These are phyloP conservation scores for Fusarium oxysporum DNA, from an alignment of 2,329 filamentous ascomycete genomes.

Conservation along the genomic window DNA sequence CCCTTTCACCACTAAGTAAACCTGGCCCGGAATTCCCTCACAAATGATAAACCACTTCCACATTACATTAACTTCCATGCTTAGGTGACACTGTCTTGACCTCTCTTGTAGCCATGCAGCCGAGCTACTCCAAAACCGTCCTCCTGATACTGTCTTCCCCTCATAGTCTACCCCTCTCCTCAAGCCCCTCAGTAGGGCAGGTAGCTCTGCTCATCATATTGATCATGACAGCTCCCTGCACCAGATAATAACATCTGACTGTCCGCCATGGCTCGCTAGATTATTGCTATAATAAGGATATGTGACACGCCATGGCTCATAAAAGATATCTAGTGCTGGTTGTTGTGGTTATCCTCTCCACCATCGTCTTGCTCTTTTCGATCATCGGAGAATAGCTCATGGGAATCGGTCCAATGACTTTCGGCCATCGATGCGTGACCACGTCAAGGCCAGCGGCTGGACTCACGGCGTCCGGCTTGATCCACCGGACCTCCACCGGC, in stretches of 20 bases:
- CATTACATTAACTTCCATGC: not conserved
- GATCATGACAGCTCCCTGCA: not conserved
- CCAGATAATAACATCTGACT: not conserved
- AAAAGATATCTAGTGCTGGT: not conserved
- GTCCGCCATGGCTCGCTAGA: not conserved
- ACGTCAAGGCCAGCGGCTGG: conserved; percentile 44
- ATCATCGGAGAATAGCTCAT: conserved; percentile 40
- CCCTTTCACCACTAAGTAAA: not conserved
- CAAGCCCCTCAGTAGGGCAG: not conserved
- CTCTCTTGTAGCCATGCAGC: conserved; percentile 22
- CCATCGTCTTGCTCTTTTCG: conserved; percentile 3
- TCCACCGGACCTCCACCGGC: conserved; percentile 39
- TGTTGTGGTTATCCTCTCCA: not conserved
- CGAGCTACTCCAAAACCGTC: conserved; percentile 19
- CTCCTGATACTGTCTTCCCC: conserved; percentile 20
- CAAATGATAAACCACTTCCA: conserved; percentile 23
- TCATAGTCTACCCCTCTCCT: conserved; percentile 19
- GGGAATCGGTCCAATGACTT: conserved; percentile 37
- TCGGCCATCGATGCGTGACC: conserved; percentile 42
- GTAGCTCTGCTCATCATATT: not conserved
- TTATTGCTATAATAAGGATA: not conserved
- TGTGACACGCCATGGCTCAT: conserved; percentile 1
- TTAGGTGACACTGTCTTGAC: conserved; percentile 16
- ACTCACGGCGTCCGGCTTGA: conserved; percentile 37
- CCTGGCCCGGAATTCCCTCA: conserved; percentile 22